These are phyloP conservation scores for Tieghemostelium lacteum DNA, from an alignment of 78 protist genomes.

Conservation along the genomic window DNA sequence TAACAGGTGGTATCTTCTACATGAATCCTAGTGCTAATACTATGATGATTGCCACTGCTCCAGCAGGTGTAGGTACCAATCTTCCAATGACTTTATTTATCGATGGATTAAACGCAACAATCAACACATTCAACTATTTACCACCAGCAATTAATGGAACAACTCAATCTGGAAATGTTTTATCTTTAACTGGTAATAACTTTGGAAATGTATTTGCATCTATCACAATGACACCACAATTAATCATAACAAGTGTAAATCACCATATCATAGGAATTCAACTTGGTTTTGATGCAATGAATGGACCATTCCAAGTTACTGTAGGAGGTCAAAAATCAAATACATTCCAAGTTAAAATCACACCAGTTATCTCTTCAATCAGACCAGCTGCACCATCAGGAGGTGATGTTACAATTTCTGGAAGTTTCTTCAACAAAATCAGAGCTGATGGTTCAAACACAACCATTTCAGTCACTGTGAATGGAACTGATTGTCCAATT, in stretches of 20 bases:
- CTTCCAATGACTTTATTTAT: neutral
- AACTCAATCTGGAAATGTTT: neutral
- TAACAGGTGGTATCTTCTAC: too few species aligned
- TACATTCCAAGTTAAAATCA: neutral
- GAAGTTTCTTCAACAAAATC: neutral
- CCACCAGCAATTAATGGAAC: too few species aligned
- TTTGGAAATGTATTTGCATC: neutral
- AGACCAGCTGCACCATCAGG: neutral
- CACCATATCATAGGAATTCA: neutral
- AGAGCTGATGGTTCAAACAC: neutral
- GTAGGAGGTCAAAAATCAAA: conserved; percentile 30
- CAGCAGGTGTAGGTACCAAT: neutral
- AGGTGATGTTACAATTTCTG: conserved; percentile 17
- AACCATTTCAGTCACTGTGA: neutral
- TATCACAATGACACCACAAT: neutral
- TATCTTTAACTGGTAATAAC: neutral
- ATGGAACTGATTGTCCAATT: neutral
- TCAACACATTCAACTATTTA: neutral
- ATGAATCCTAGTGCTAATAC: too few species aligned
- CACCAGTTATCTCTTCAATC: neutral
- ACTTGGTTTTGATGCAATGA: neutral
- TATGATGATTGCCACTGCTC: too few species aligned
- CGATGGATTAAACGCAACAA: neutral
- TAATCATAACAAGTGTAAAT: neutral
- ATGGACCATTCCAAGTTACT: neutral